Evolutionary conservation across 179 eudicot genomes (phyloP).

Genomic region (Spinacia oleracea): DNA sequence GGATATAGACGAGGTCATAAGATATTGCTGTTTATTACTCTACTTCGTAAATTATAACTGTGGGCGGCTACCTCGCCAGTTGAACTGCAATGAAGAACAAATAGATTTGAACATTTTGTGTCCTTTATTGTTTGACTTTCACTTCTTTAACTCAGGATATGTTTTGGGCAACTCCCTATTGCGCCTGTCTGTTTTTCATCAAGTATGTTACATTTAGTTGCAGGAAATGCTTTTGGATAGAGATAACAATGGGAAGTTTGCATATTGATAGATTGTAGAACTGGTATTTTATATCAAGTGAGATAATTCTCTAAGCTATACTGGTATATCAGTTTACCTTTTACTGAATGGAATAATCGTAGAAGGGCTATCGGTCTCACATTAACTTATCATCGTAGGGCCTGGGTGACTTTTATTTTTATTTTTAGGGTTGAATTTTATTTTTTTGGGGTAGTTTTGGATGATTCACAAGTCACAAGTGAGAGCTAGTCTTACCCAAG

Average conservation of each 20-base stretch:
- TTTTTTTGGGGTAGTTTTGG: background rate
- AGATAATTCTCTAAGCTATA: background rate
- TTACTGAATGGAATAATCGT: background rate
- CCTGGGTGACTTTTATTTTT: background rate
- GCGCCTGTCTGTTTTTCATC: background rate
- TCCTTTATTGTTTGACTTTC: background rate
- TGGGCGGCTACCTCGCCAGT: background rate
- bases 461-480: background rate
- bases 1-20: background rate
- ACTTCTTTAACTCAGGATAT: background rate
- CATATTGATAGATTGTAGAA: background rate
- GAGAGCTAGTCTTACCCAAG: background rate
- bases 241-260: background rate
- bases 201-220: background rate
- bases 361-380: background rate
- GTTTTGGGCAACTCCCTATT: background rate
- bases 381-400: background rate
- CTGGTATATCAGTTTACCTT: background rate
- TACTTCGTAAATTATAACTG: too few species aligned
- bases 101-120: background rate
- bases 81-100: background rate
- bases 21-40: background rate
- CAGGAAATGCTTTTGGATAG: slow-evolving; percentile 1
- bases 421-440: background rate
- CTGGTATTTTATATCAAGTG: background rate